phyloP scores from a whole-genome alignment of 2,329 filamentous ascomycete species.

The Peltaster fructicola region DNA sequence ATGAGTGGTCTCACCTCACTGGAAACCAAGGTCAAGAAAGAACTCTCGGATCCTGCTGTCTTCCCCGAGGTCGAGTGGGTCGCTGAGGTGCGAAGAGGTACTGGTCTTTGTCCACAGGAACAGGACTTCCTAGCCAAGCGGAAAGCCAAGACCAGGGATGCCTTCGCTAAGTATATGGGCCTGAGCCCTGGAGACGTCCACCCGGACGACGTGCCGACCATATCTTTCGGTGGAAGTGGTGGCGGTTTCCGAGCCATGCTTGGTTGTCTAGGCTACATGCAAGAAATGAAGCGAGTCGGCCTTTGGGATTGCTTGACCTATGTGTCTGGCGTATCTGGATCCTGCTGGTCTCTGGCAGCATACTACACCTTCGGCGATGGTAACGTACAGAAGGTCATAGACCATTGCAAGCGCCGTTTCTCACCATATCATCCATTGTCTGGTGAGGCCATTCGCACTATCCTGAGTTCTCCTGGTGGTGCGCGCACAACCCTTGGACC shows the following conservation, averaged over 20 bases:
- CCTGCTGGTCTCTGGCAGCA: constrained; percentile 17
- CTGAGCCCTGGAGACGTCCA: constrained; percentile 13
- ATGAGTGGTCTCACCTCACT: constrained; percentile 12
- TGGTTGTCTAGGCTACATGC: constrained; percentile 13
- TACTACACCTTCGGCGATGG: constrained; percentile 17
- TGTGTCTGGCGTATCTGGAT: constrained; percentile 16
- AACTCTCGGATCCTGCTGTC: constrained; percentile 11
- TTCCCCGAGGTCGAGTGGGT: constrained; percentile 15
- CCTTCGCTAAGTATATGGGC: constrained; percentile 17
- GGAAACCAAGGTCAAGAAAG: constrained; percentile 12
- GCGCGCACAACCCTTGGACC: constrained; percentile 15
- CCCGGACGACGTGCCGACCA: constrained; percentile 16
- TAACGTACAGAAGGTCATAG: constrained; percentile 14
- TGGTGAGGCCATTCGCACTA: constrained; percentile 15
- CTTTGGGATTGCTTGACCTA: constrained; percentile 18
- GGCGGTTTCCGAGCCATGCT: constrained; percentile 18
- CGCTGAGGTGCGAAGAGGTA: constrained; percentile 14
- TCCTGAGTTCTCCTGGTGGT: constrained; percentile 13
- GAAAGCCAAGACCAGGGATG: constrained; percentile 10
- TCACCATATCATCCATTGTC: constrained; percentile 18
- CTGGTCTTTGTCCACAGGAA: constrained; percentile 16
- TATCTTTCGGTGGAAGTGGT: constrained; percentile 18
- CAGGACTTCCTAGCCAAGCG: constrained; percentile 11
- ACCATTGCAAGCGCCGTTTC: constrained; percentile 18
- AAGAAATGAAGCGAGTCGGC: constrained; percentile 14